Base-by-base conservation (phyloP, 495 filamentous ascomycete genomes). In the Staphylotrichum longicolle region DNA sequence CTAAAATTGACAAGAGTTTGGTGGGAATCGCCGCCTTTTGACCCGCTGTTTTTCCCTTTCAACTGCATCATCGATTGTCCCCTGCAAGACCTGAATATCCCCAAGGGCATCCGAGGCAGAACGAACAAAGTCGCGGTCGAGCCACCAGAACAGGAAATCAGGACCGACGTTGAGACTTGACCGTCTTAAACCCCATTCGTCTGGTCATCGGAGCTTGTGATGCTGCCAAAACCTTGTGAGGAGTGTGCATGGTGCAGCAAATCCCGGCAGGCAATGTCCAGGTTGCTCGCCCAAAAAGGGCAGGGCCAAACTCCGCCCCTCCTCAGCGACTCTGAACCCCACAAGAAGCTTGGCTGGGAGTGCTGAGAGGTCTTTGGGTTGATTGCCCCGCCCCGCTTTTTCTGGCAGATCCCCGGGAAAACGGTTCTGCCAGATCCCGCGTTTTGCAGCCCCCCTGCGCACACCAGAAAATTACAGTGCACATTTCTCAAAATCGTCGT, bases 401-500 rank as follows among this genome's bases (percentile, higher is more conserved):
- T 30, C 5, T 20, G 57, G 39, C 37, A 55, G 47, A 58, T 57
- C 45, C 51, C 61, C 70, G 68, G 70, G 54, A 60, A 67, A 72
- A 69, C 61, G 53, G 66, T 71, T 72, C 60, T 46, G 60, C 70
- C 70, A 69, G 61, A 44, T 49, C 54, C 68, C 66, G 63, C 45
- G 53, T 30, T 60, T 51, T 61, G 56, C 66, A 61, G 47, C 54
- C 55, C 63, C 55, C 57, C 54, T 37, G 41, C 58, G 41, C 68
- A 63, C 68, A 71, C 54, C 61, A 65, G 60, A 70, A 70, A 70
- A 71, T 62, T 66, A 54, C 58, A 39, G 63, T 64, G 63, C 63
- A 69, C 64, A 63, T 69, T 69, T 63, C 60, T 69, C 69, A 69
- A 73, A 71, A 69, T 62, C 64, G 66, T 48, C 54, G 61, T 54